phyloP scores from a whole-genome alignment of 2,329 filamentous ascomycete species.

The Colletotrichum lupini region DNA sequence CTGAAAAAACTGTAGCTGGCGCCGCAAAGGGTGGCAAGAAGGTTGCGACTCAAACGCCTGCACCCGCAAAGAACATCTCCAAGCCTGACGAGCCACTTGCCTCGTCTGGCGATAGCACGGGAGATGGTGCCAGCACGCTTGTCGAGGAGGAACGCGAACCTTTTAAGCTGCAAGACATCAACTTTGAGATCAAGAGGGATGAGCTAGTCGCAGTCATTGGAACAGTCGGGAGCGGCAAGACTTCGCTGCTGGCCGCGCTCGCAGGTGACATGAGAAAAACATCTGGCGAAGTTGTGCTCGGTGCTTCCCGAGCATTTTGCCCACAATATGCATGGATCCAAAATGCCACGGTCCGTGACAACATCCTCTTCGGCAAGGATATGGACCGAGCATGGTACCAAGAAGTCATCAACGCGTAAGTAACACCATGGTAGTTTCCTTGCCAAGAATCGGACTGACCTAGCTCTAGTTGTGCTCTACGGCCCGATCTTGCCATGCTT shows the following conservation, averaged over 20 bases:
- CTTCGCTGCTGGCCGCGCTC: slow-evolving; percentile 85
- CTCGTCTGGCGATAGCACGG: slow-evolving; percentile 56
- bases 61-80: slow-evolving; percentile 43
- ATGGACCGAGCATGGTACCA: slow-evolving; percentile 84
- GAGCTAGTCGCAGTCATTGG: slow-evolving; percentile 90
- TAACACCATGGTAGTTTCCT: slow-evolving; percentile 38
- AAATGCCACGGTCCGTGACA: slow-evolving; percentile 86
- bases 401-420: slow-evolving; percentile 80
- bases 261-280: slow-evolving; percentile 95
- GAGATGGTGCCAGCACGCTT: slow-evolving; percentile 65
- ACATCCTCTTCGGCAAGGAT: slow-evolving; percentile 89
- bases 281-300: slow-evolving; percentile 76
- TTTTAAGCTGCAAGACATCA: slow-evolving; percentile 77
- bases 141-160: slow-evolving; percentile 72
- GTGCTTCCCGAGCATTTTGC: slow-evolving; percentile 87
- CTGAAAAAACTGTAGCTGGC: slow-evolving; percentile 56
- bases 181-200: slow-evolving; percentile 76
- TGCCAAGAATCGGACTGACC: slow-evolving; percentile 17
- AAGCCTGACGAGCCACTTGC: slow-evolving; percentile 47
- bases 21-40: slow-evolving; percentile 60
- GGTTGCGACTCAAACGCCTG: slow-evolving; percentile 23
- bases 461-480: slow-evolving; percentile 75
- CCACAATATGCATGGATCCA: slow-evolving; percentile 99
- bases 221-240: slow-evolving; percentile 90
- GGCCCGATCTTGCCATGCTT: slow-evolving; percentile 91